Base-by-base conservation (phyloP, 345 rosid genomes). In the Laguncularia racemosa region DNA sequence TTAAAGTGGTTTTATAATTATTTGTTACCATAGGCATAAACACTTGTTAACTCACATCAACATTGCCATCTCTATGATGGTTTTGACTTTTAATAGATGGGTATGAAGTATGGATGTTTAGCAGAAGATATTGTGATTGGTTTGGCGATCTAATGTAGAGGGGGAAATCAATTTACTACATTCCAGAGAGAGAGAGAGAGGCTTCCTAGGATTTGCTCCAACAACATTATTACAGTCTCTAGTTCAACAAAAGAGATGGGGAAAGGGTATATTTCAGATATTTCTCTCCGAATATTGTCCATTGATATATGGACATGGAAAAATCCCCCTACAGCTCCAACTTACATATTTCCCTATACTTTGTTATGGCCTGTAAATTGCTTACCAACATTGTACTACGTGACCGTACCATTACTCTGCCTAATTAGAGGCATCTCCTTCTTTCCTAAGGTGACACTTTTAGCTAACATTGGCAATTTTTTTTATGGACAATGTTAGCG, bases 211-310 rank as follows among this genome's bases (percentile, higher is more conserved):
- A 26, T n/a, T 74, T 40, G 74, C 78, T 47, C 78, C 82, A 16
- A 70, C 61, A 6, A 57, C 80, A 6, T 61, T 73, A 48, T 23
- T 46, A 16, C 70, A 70, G 61, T 21, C 67, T 38, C 62, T 75
- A 10, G 59, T 73, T 13, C 84, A 79, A 44, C 79, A 79, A n/a
- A 75, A 73, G 54, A 73, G 81, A 63, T 79, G 76, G 84, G 44
- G 76, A 8, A 78, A 73, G 53, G 76, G 84, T 17, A 52, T 62
- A 48, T 50, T 79, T 10, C 79, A 76, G 61, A 61, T 79, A 44
- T 12, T 79, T 3, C 44, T 76, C 2, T 79, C 78, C 9, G 63
- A 26, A 44, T n/a, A n/a, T n/a, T 66, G 74, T 57, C 74, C 84
- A 13, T 63, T 67, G 5, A 8, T 64, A 58, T 57, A 58, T 20